phyloP scores from a whole-genome alignment of 2,329 filamentous ascomycete genomes.

The Aspergillus aculeatus region DNA sequence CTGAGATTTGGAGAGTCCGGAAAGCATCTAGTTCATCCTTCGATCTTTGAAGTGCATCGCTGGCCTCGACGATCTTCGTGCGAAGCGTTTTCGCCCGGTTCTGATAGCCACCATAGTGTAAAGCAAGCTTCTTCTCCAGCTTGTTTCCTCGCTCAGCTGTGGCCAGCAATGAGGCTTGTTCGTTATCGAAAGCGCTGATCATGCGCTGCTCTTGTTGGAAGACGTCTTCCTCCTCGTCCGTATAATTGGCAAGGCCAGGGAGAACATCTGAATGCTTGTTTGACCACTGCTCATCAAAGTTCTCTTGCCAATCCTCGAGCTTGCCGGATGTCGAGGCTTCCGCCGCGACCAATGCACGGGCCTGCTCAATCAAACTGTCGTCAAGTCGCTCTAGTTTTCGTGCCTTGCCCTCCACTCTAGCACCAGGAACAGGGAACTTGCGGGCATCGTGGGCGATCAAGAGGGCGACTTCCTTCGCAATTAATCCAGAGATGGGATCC shows the following conservation, averaged over 20 bases:
- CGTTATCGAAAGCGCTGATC: slow-evolving; percentile 69
- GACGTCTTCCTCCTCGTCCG: slow-evolving; percentile 69
- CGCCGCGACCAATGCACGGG: slow-evolving; percentile 71
- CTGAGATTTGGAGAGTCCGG: slow-evolving; percentile 71
- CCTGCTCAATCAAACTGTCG: slow-evolving; percentile 70
- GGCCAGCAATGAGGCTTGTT: slow-evolving; percentile 70
- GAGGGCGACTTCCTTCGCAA: slow-evolving; percentile 74
- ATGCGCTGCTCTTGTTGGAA: slow-evolving; percentile 58
- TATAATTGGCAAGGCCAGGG: slow-evolving; percentile 77
- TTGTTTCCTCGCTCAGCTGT: slow-evolving; percentile 80
- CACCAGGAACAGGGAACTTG: slow-evolving; percentile 69
- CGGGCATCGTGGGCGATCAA: slow-evolving; percentile 80
- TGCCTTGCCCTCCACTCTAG: slow-evolving; percentile 63
- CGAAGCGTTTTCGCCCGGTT: slow-evolving; percentile 77
- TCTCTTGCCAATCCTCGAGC: slow-evolving; percentile 48
- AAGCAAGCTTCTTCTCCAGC: slow-evolving; percentile 85
- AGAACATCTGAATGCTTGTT: slow-evolving; percentile 54
- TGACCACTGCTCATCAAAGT: slow-evolving; percentile 54
- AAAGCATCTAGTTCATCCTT: slow-evolving; percentile 70
- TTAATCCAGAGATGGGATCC: slow-evolving; percentile 65
- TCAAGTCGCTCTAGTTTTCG: slow-evolving; percentile 63
- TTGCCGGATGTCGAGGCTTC: slow-evolving; percentile 59
- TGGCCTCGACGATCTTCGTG: slow-evolving; percentile 74
- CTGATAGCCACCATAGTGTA: slow-evolving; percentile 88
- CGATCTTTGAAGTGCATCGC: slow-evolving; percentile 71